These are phyloP conservation scores for Cyathus striatus DNA, from an alignment of 768 basidiomycete species.

Conservation along the genomic window DNA sequence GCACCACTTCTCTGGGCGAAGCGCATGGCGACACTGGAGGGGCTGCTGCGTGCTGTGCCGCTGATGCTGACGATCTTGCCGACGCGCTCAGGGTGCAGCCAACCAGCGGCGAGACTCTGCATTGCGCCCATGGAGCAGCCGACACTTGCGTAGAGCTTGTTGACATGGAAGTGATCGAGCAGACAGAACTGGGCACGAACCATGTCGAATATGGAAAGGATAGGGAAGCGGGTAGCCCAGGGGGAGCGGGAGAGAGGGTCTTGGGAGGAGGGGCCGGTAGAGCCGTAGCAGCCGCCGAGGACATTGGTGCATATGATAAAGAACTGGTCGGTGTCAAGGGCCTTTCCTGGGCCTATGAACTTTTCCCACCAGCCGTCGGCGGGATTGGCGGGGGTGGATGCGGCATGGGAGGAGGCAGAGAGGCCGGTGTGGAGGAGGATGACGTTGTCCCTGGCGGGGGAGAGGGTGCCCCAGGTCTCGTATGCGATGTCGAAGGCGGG, in stretches of 20 bases:
- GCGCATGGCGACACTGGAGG: constrained; percentile 91
- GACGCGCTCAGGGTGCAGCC: constrained; percentile 85
- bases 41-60: constrained; percentile 88
- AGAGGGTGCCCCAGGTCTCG: constrained; percentile 96
- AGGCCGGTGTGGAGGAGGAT: constrained; percentile 96
- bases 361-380: constrained; percentile 97
- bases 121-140: constrained; percentile 97
- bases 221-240: constrained; percentile 89
- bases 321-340: constrained; percentile 89
- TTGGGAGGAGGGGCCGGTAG: constrained; percentile 87
- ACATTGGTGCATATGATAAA: constrained; percentile 96
- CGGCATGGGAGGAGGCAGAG: constrained; percentile 93
- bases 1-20: constrained; percentile 94
- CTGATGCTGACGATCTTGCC: constrained; percentile 91
- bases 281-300: constrained; percentile 95
- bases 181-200: constrained; percentile 87
- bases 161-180: constrained; percentile 78
- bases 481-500: constrained; percentile 86
- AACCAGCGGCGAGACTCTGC: constrained; percentile 95
- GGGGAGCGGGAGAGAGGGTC: constrained; percentile 63
- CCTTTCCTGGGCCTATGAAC: constrained; percentile 93
- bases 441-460: constrained; percentile 72
- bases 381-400: constrained; percentile 71
- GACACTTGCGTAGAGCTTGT: constrained; percentile 87
- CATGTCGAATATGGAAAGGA: constrained; percentile 96